Conservation (phyloP, 805 yeast species). For the Wickerhamiella bombiphila region DNA sequence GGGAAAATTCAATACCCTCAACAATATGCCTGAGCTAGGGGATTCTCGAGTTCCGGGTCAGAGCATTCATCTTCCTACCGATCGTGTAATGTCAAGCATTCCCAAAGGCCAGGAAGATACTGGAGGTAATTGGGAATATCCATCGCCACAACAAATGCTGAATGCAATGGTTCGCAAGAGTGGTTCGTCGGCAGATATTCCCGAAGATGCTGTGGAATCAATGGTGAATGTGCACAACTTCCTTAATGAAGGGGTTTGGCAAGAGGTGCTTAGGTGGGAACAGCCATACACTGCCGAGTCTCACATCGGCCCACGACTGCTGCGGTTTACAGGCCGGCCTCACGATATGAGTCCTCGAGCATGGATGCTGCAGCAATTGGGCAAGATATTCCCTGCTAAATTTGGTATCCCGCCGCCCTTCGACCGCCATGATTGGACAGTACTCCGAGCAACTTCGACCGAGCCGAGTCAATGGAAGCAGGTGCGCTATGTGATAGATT, state of each 20-base stretch:
- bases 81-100: conserved; percentile 68
- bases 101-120: conserved; percentile 59
- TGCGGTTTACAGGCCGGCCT: conserved; percentile 86
- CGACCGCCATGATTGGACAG: conserved; percentile 98
- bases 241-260: conserved; percentile 95
- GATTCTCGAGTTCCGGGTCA: conserved; percentile 70
- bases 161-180: conserved; percentile 96
- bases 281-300: conserved; percentile 43
- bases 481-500: conserved; percentile 88
- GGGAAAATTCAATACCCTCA: conserved; percentile 50
- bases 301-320: conserved; percentile 54
- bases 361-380: conserved; percentile 44
- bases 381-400: conserved; percentile 54
- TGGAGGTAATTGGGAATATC: conserved; percentile 92
- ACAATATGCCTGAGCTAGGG: conserved; percentile 74
- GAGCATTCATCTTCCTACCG: conserved; percentile 60
- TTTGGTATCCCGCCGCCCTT: conserved; percentile 78
- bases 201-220: conserved; percentile 88
- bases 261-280: conserved; percentile 88
- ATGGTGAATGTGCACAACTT: conserved; percentile 98
- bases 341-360: conserved; percentile 81
- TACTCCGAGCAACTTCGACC: conserved; percentile 39
- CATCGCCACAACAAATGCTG: conserved; percentile 98
- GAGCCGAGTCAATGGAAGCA: conserved; percentile 35
- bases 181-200: conserved; percentile 45